These are phyloP conservation scores for Calonectria hawksworthii DNA, from an alignment of 2,329 filamentous ascomycete genomes.

Conservation along the genomic window DNA sequence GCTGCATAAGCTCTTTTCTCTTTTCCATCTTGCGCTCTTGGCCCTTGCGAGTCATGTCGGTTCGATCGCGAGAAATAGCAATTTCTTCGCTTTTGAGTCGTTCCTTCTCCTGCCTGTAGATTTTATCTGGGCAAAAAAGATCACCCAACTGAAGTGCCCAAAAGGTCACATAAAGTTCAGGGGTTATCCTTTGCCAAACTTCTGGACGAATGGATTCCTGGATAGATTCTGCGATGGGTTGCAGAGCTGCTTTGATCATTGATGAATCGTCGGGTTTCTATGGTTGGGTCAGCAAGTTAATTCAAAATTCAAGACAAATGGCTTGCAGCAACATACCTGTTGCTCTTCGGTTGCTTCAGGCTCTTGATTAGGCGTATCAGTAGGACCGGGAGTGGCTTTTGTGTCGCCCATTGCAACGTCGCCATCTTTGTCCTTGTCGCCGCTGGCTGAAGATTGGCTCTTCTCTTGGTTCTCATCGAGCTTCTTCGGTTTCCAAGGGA, in stretches of 20 bases:
- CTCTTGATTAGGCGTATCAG: constrained; percentile 46
- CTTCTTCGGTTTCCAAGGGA: constrained; percentile 56
- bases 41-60: constrained; percentile 78
- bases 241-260: constrained; percentile 61
- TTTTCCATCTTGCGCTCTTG: constrained; percentile 74
- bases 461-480: constrained; percentile 46
- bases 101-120: constrained; percentile 83
- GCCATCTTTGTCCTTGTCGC: constrained; percentile 64
- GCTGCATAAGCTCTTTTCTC: constrained; percentile 77
- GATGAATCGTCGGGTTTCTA: constrained; percentile 54
- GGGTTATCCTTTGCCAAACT: constrained; percentile 78
- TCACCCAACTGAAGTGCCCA: constrained; percentile 92
- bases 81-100: constrained; percentile 77
- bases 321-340: constrained; percentile 47
- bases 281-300: constrained; percentile 43
- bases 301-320: constrained; percentile 25
- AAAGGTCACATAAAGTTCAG: constrained; percentile 90
- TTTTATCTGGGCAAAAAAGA: constrained; percentile 79
- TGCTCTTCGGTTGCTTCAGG: constrained; percentile 49
- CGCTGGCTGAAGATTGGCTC: constrained; percentile 37
- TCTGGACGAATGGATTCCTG: constrained; percentile 71
- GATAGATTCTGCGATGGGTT: constrained; percentile 80
- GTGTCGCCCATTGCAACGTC: constrained; percentile 67
- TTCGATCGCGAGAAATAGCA: constrained; percentile 77
- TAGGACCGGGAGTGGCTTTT: constrained; percentile 44